A percentile compares a stretch with the other conserved stretches of the same genome.
Evolutionary conservation across 208 protist genomes (phyloP).

Genomic region (Borovskyia barvae): DNA sequence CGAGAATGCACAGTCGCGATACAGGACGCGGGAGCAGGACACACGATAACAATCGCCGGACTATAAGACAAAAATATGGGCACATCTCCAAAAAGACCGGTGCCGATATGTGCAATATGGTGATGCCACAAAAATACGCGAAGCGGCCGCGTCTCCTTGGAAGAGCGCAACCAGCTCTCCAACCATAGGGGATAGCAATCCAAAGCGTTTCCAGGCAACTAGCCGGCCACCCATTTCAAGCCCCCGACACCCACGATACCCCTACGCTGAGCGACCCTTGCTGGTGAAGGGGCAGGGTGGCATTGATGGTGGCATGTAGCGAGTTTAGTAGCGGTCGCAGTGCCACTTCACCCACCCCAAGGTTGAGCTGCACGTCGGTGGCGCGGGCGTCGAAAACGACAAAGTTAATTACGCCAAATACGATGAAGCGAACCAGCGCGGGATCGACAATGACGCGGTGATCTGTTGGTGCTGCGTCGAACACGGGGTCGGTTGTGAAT

Average conservation of each 20-base stretch:
- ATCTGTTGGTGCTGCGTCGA: constrained; percentile 69
- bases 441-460: constrained; percentile 74
- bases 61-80: no score
- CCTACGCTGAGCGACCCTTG: constrained; percentile 69
- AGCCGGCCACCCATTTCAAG: background rate
- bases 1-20: no score
- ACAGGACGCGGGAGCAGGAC: no score
- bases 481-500: constrained; percentile 53
- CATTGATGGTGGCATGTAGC: constrained; percentile 50
- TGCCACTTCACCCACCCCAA: constrained; percentile 69
- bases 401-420: constrained; percentile 66
- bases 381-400: constrained; percentile 78
- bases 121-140: no score
- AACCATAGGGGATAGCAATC: no score
- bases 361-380: constrained; percentile 58
- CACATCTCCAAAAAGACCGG: no score
- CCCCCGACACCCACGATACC: constrained; percentile 67
- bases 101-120: no score
- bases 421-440: constrained; percentile 59
- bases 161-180: no score
- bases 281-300: constrained; percentile 60
- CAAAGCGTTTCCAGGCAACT: no score
- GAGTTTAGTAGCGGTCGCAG: constrained; percentile 64
- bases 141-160: no score
- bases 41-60: no score